Percentiles rank a stretch among this genome's conserved stretches.
Conservation (phyloP, 139 green algal species). For the Desmodesmus armatus region DNA sequence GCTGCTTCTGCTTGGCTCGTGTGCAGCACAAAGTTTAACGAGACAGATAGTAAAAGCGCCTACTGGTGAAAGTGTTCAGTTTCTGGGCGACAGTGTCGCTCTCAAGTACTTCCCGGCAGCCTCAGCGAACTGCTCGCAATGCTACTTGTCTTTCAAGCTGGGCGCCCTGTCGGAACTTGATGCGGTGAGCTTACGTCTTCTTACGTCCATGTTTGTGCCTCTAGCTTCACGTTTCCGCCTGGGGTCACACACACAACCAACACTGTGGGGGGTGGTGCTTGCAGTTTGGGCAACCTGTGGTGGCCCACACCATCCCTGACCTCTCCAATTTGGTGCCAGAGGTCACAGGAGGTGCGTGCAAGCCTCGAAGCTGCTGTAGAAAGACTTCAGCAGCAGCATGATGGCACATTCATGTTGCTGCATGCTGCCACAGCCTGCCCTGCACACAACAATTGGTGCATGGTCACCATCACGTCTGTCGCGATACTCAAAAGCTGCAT, state of each 20-base stretch:
- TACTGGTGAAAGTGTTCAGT: slow-evolving; percentile 17
- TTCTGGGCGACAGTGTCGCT: not conserved
- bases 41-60: too few relatives aligned
- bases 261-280: too few relatives aligned
- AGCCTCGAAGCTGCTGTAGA: not conserved
- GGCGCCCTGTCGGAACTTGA: slow-evolving; percentile 28
- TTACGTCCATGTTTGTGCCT: too few relatives aligned
- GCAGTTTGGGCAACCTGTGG: slow-evolving; percentile 21
- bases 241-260: too few relatives aligned
- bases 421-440: not conserved
- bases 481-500: not conserved
- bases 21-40: too few relatives aligned
- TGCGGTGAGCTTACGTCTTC: too few relatives aligned
- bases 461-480: not conserved
- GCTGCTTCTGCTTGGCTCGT: too few relatives aligned
- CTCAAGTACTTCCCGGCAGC: slow-evolving; percentile 22
- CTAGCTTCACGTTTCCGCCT: too few relatives aligned
- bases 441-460: too few relatives aligned
- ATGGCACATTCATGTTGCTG: not conserved
- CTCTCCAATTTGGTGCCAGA: slow-evolving; percentile 1
- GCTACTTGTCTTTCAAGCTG: slow-evolving; percentile 33
- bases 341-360: not conserved
- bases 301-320: not conserved
- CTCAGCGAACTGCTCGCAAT: slow-evolving; percentile 19
- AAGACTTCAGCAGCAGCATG: not conserved